These are phyloP conservation scores for Solanum etuberosum DNA, from an alignment of 257 asterid genomes.

Conservation along the genomic window DNA sequence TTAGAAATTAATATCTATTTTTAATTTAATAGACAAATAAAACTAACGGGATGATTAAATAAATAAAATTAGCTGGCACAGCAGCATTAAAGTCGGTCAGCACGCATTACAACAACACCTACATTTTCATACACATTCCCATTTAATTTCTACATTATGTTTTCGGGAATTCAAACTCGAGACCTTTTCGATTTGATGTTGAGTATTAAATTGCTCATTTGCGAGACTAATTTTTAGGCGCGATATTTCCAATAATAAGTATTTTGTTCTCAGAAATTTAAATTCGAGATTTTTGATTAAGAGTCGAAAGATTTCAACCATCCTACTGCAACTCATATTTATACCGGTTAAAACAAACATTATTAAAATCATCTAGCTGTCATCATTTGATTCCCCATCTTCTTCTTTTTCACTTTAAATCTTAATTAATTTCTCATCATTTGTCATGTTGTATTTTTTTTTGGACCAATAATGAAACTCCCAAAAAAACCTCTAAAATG, in stretches of 20 bases:
- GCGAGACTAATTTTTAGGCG: rapidly evolving
- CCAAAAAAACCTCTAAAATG: not conserved
- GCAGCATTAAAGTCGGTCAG: not conserved
- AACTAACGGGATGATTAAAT: not conserved
- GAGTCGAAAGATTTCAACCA: rapidly evolving
- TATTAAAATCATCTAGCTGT: not conserved
- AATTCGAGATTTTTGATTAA: not conserved
- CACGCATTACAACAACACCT: not conserved
- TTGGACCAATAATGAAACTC: not conserved
- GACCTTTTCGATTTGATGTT: too few relatives aligned
- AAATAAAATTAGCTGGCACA: not conserved
- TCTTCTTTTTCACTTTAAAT: not conserved
- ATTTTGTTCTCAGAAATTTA: rapidly evolving
- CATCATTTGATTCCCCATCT: not conserved
- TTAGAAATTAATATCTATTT: too few relatives aligned
- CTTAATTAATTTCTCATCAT: not conserved
- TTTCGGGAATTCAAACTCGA: rapidly evolving
- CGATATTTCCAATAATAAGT: too few relatives aligned
- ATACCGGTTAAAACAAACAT: rapidly evolving
- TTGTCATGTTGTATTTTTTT: not conserved
- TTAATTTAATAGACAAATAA: not conserved
- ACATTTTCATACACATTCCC: not conserved
- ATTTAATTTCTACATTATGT: not conserved
- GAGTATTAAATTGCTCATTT: too few relatives aligned
- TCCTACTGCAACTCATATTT: rapidly evolving